Evolutionary conservation across 768 basidiomycete genomes (phyloP), one percentile per base, ranked within the genome.

Genomic region (Pleurotus eryngii): DNA sequence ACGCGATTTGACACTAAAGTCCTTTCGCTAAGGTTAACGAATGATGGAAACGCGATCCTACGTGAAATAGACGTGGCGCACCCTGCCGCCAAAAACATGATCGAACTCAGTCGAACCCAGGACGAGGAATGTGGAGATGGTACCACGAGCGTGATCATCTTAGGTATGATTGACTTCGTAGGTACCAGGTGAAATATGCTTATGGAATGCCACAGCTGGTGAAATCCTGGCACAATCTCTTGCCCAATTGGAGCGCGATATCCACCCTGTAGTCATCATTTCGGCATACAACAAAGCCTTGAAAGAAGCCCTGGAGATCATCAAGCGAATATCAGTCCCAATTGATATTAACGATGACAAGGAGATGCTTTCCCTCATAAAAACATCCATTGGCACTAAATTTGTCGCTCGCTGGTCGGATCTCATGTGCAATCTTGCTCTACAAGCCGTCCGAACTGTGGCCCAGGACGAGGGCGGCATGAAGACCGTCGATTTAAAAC

Each of bases 41-140:
- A 98, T 71, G 96, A 99, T 67, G 96, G 97, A n/a, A 98, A 99
- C 66, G 95, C 97, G 2, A 98, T 99, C 61, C 77, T 98, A 40
- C 88, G 97, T 54, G 97, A 99, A 72, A 99, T 98, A 63, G 97
- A 99, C 64, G 97, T 99, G 27, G 95, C 95, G 2, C 97, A 99
- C 65, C 97, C 96, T 3, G 97, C 97, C 24, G 96, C 97, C 22
- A 99, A 98, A 78, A 97, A 95, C 64, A 98, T 99, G 96, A 97
- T 99, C 61, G 97, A 99, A 74, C 85, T 98, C 9, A 93, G 92
- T 64, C 76, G 97, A 68, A 98, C 97, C 1, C 97, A 98, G 71
- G 97, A 98, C 65, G 97, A 98, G 74, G 97, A 98, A 68, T 97
- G 97, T 62, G 97, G 96, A 47, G 97, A 98, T 72, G 97, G 96